phyloP scores from a whole-genome alignment of 345 rosid genomes.

The Erucastrum elatum region DNA sequence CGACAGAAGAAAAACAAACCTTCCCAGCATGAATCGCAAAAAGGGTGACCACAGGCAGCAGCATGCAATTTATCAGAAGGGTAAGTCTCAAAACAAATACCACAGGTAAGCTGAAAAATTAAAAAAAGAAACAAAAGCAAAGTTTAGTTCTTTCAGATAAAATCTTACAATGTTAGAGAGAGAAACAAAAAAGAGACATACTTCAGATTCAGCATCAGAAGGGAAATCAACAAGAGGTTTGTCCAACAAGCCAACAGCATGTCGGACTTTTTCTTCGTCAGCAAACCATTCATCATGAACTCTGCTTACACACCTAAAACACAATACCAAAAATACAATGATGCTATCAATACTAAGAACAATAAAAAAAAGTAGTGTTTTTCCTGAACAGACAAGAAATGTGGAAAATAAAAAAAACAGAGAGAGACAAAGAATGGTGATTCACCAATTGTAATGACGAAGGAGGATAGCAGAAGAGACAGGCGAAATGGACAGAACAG shows the following conservation, averaged over 20 bases:
- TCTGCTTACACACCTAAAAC: constrained; percentile 69
- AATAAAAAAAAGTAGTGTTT: background rate
- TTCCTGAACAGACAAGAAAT: background rate
- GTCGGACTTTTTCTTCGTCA: constrained; percentile 68
- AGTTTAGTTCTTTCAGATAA: background rate
- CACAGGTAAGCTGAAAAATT: constrained; percentile 62
- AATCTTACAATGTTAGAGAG: background rate
- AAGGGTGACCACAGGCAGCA: constrained; percentile 86
- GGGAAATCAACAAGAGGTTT: constrained; percentile 50
- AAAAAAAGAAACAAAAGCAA: background rate
- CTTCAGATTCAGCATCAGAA: constrained; percentile 45
- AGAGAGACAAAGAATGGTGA: background rate
- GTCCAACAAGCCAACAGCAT: constrained; percentile 69
- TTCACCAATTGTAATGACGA: constrained; percentile 66
- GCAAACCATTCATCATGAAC: constrained; percentile 96
- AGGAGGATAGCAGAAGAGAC: constrained; percentile 58
- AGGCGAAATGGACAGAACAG: constrained; percentile 66
- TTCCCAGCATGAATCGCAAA: constrained; percentile 73
- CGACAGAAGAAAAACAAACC: constrained; percentile 41
- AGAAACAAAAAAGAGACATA: constrained; percentile 24
- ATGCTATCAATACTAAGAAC: background rate
- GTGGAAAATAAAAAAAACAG: background rate
- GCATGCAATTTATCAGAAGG: constrained; percentile 44
- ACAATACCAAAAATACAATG: background rate
- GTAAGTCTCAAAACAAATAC: constrained; percentile 69